Evolutionary conservation across 2,329 filamentous ascomycete genomes (phyloP), one percentile per base, ranked within the genome.

Genomic region (Microcyclosporella mali): DNA sequence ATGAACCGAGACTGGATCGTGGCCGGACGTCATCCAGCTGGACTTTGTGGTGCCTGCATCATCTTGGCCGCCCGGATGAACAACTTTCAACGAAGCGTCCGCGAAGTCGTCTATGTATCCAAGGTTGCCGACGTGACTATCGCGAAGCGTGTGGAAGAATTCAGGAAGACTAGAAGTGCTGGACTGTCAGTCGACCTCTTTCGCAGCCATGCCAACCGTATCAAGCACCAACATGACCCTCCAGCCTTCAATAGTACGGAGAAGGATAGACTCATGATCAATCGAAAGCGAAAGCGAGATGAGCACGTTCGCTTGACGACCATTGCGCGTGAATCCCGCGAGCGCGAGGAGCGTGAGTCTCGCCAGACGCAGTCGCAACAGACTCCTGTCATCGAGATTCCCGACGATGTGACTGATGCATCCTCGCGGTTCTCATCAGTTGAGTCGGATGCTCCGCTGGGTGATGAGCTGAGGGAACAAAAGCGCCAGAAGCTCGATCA

Each of bases 1-100:
- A 97, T 98, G 92, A 89, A 87, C 52, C 77, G 87, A 41, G 92
- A 98, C 67, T 97, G 92, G 89, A 97, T 98, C 79, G 84, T 89
- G 35, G 88, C 89, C 62, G 92, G 92, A 56, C 85, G 92, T 58
- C 83, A 92, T 31, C 92, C 92, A 12, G 90, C 90, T 6, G 92
- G 92, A 53, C 83, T 97, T 41, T 95, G 89, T 63, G 92, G 92
- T 49, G 92, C 92, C 10, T 94, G 89, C 53, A 77, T 98, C 36
- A 85, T 98, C 48, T 83, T 98, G 63, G 92, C 92, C 6, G 90
- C 92, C 7, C 85, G 92, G 40, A 97, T 97, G 84, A 94, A 95
- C 75, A 97, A 97, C 66, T 98, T 94, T 62, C 84, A 90, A 33
- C 82, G 92, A 14, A 95, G 88, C 0, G 81, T 94, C 10, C 80